These are phyloP conservation scores for Erodium trifolium DNA, from an alignment of 441 rosid genomes.

Conservation along the genomic window DNA sequence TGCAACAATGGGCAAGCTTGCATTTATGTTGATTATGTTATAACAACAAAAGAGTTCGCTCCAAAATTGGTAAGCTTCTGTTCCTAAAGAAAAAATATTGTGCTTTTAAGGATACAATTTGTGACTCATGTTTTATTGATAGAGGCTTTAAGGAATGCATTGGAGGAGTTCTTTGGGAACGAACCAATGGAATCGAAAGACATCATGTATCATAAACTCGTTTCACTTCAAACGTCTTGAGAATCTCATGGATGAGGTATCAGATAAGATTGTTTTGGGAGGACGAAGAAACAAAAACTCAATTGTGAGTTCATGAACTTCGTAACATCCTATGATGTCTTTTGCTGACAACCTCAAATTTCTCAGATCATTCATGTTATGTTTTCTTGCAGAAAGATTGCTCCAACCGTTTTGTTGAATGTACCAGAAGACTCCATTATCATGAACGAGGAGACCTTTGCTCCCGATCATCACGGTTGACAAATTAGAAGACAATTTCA, in stretches of 20 bases:
- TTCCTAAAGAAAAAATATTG: background rate
- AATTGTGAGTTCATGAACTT: conserved; percentile 23
- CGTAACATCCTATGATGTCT: background rate
- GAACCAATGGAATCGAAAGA: conserved; percentile 32
- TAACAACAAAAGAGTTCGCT: conserved; percentile 51
- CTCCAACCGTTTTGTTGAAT: conserved; percentile 56
- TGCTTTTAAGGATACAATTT: background rate
- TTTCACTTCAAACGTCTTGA: conserved; percentile 34
- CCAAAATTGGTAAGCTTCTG: conserved; percentile 45
- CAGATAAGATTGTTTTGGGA: conserved; percentile 29
- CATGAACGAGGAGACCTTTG: conserved; percentile 61
- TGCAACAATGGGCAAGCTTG: conserved; percentile 65
- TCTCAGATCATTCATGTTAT: no score
- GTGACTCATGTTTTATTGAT: conserved; percentile 20
- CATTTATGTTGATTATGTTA: conserved; percentile 45
- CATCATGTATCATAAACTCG: conserved; percentile 30
- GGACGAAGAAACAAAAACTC: conserved; percentile 31
- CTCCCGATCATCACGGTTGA: conserved; percentile 62
- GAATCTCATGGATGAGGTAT: conserved; percentile 34
- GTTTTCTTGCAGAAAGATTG: conserved; percentile 34
- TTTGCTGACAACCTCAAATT: background rate
- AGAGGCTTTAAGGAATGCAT: conserved; percentile 22
- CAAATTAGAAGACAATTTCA: conserved; percentile 47
- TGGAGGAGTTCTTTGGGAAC: conserved; percentile 33
- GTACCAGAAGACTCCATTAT: conserved; percentile 49